Conservation (phyloP, 2,329 filamentous ascomycete species). For the Claviceps sp. region DNA sequence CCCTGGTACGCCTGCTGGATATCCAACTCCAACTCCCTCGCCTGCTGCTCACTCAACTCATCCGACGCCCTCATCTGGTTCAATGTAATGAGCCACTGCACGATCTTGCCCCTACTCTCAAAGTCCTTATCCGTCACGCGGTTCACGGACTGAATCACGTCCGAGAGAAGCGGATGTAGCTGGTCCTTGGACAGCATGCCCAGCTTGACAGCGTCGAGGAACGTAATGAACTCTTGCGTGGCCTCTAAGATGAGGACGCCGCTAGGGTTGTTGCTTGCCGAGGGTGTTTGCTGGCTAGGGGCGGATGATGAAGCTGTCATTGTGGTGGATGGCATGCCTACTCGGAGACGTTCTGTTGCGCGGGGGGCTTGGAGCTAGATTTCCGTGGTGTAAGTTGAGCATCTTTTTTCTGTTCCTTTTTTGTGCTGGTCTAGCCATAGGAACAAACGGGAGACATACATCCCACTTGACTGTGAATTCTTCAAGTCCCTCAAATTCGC, state of each 20-base stretch:
- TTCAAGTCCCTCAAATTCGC: constrained; percentile 75
- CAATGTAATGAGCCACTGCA: constrained; percentile 92
- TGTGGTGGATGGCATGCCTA: constrained; percentile 82
- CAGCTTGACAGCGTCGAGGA: constrained; percentile 86
- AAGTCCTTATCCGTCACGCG: constrained; percentile 94
- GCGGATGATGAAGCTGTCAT: constrained; percentile 40
- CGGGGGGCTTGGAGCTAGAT: constrained; percentile 79
- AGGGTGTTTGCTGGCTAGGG: constrained; percentile 27
- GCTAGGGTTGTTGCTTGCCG: constrained; percentile 34
- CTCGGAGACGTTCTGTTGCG: constrained; percentile 81
- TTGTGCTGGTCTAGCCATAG: background rate
- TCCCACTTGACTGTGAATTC: constrained; percentile 88
- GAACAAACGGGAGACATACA: constrained; percentile 35
- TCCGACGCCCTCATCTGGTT: constrained; percentile 98
- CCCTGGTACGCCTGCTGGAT: constrained; percentile 91
- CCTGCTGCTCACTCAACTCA: constrained; percentile 76
- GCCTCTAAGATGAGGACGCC: constrained; percentile 70
- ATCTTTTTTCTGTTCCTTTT: background rate
- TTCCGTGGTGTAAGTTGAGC: constrained; percentile 6
- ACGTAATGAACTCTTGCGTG: constrained; percentile 97
- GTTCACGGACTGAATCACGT: constrained; percentile 94
- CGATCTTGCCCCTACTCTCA: constrained; percentile 89
- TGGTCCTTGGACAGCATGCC: constrained; percentile 91
- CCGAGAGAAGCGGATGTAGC: constrained; percentile 84
- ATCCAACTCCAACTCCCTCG: constrained; percentile 78